Evolutionary conservation across 2,329 filamentous ascomycete species (phyloP), one percentile per base, ranked within the genome.

Genomic region (Alternaria rosae): DNA sequence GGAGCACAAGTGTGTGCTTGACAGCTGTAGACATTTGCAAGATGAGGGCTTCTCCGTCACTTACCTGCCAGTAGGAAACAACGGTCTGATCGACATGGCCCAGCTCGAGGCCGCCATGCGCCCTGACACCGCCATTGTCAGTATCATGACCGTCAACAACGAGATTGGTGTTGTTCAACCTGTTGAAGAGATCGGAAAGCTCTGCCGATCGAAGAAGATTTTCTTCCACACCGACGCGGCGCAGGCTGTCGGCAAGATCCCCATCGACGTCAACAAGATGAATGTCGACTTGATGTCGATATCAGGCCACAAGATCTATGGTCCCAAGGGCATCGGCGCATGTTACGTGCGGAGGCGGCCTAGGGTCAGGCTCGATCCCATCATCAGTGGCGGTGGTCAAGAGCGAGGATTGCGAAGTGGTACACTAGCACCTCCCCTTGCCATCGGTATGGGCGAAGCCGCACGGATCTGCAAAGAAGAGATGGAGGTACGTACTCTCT

Each of bases 101-200:
- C 88, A 95, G 70, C 87, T 99, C 28, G 91, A 96, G 82, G 91
- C 89, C 21, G 93, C 94, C 23, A 96, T 99, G 65, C 89, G 92
- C 63, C 94, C 94, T 1, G 94, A 98, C 63, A 99, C 95, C 13
- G 90, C 89, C 44, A 83, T 99, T 28, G 94, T 98, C 80, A 97
- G 94, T 77, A 92, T 99, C 80, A 99, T 99, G 95, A 90, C 95
- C 1, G 95, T 99, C 75, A 99, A 99, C 85, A 99, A 99, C 80
- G 95, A 99, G 82, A 98, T 99, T 74, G 95, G 95, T 76, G 95
- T 99, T n/a, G 96, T 99, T 61, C 95, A 99, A 81, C 95, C 95
- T 1, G 82, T 99, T 61, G 92, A 93, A 72, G 89, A 97, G 82
- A 99, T 99, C 77, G 95, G 95, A 75, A 91, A 91, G 81, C 84